Conservation (phyloP, 2,329 filamentous ascomycete genomes). For the Nothophoma quercina region DNA sequence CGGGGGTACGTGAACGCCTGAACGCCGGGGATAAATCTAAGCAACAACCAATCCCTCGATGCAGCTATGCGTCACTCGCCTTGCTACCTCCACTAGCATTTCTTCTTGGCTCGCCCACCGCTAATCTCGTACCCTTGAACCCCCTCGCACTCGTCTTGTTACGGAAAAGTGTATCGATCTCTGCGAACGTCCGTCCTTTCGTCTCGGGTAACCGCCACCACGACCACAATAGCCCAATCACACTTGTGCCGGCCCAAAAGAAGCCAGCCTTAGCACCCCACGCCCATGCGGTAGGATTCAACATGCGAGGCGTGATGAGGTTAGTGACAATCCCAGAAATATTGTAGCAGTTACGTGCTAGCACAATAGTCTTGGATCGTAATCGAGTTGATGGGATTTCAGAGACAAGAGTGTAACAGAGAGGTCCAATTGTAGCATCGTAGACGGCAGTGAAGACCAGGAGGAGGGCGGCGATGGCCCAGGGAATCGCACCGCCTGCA, state of each 20-base stretch:
- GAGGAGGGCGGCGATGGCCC: slow-evolving; percentile 18
- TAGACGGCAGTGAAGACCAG: slow-evolving; percentile 22
- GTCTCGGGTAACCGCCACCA: slow-evolving; percentile 83
- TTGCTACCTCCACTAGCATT: neutral
- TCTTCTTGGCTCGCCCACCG: neutral
- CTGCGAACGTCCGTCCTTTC: slow-evolving; percentile 77
- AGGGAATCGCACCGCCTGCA: neutral
- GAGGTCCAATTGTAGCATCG: slow-evolving; percentile 37
- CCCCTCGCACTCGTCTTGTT: slow-evolving; percentile 24
- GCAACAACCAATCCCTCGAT: too few relatives aligned
- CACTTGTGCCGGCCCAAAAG: slow-evolving; percentile 81
- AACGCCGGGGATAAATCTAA: too few relatives aligned
- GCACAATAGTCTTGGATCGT: slow-evolving; percentile 86
- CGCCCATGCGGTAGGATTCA: slow-evolving; percentile 68
- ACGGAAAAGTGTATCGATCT: slow-evolving; percentile 84
- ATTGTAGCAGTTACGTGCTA: slow-evolving; percentile 78
- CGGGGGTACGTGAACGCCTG: too few relatives aligned
- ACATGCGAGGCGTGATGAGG: slow-evolving; percentile 71
- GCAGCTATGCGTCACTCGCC: neutral
- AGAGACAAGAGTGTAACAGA: slow-evolving; percentile 73
- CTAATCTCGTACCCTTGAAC: slow-evolving; percentile 15
- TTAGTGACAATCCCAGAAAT: slow-evolving; percentile 81
- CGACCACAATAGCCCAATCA: slow-evolving; percentile 76
- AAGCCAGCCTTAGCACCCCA: slow-evolving; percentile 86
- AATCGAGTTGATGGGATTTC: slow-evolving; percentile 82